These are phyloP conservation scores for Papiliotrema nemorosa DNA, from an alignment of 1,284 basidiomycete genomes.

Conservation along the genomic window DNA sequence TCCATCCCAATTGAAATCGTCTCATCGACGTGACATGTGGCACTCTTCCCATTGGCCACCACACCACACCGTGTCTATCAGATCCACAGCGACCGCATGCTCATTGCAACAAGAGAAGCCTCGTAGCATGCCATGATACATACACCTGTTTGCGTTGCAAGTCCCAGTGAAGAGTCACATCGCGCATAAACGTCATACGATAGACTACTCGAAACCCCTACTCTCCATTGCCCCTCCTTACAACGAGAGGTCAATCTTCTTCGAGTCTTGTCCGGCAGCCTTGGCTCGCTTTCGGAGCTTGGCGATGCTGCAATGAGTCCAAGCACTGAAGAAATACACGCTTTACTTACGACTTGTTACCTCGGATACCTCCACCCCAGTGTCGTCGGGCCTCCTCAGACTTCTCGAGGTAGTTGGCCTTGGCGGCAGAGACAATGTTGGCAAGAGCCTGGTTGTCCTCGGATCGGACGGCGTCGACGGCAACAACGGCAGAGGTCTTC, in stretches of 20 bases:
- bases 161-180: too few species aligned
- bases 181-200: too few species aligned
- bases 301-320: slow-evolving; percentile 66
- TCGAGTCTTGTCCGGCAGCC: slow-evolving; percentile 55
- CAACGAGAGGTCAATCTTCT: slow-evolving; percentile 46
- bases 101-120: too few species aligned
- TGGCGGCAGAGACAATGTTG: slow-evolving; percentile 86
- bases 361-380: slow-evolving; percentile 96
- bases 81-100: too few species aligned
- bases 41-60: slow-evolving; percentile 5
- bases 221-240: too few species aligned
- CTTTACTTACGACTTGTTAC: slow-evolving; percentile 65
- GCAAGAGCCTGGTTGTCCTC: slow-evolving; percentile 93
- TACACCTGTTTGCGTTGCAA: too few species aligned
- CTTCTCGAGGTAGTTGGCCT: slow-evolving; percentile 98
- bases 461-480: slow-evolving; percentile 87
- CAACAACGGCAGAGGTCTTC: slow-evolving; percentile 91
- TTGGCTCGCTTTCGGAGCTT: slow-evolving; percentile 94
- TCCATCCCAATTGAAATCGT: neutral
- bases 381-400: slow-evolving; percentile 84
- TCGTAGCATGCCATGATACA: too few species aligned
- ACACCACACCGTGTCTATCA: too few species aligned
- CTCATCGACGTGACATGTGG: neutral
- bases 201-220: too few species aligned
- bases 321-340: neutral